Evolutionary conservation across 2,329 filamentous ascomycete genomes (phyloP), one percentile per base, ranked within the genome.

Genomic region (Claviceps monticola): DNA sequence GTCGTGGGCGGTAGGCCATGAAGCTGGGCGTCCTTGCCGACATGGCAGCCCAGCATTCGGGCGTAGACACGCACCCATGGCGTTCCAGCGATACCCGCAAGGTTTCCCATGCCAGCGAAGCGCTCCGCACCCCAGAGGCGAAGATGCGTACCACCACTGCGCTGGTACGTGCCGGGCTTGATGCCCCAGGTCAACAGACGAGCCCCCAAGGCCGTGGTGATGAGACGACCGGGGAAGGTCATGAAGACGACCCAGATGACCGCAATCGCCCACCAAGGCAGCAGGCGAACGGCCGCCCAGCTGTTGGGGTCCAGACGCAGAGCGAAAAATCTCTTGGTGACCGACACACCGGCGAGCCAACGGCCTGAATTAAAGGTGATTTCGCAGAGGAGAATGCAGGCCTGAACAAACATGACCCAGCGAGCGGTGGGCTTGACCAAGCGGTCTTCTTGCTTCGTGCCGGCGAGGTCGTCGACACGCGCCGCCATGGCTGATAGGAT

Each of bases 61-160:
- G 54, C 57, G 41, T 58, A 58, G 44, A 45, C 37, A 2, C 55
- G 48, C 11, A 43, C 46, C 57, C 56, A 59, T 5, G 51, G 57
- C 9, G 57, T 59, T 5, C 57, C 57, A 19, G 53, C 51, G 13
- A 57, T 50, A 21, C 47, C 50, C 4, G 14, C 48, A 11, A 57
- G 51, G 14, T 50, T 41, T 2, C 49, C 52, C n/a, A 55, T 26
- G 2, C 37, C 53, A 11, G 52, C 55, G 16, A 58, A 37, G 1
- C 54, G 53, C 49, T 57, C 56, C 1, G 55, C 57, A 0, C 51
- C 54, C 57, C 57, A 59, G 8, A 59, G 51, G 3, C 56, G 49
- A 7, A 59, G 53, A 36, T 59, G 57, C 1, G 52, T 52, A 6
- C 47, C 26, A 9, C 57, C 51, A n/a, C 55, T 56, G 4, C 56